phyloP scores from a whole-genome alignment of 805 yeast species.

The Trichomonascus vanleenenianus region DNA sequence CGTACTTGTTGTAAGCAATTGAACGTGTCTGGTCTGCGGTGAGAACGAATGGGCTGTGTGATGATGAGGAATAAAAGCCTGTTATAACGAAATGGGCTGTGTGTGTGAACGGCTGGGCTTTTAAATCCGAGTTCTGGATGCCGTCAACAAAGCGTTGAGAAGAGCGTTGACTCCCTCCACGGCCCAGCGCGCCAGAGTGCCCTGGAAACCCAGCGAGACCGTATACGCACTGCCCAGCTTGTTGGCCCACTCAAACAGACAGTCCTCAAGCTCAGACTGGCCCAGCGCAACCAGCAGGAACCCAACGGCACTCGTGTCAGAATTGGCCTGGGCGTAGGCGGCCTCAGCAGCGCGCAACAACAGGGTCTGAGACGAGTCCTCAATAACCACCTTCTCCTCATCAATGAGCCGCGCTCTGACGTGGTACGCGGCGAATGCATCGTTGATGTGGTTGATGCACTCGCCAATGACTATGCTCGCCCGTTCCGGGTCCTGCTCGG shows the following conservation, averaged over 20 bases:
- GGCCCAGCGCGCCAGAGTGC: conserved; percentile 24
- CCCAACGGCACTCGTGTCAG: conserved; percentile 14
- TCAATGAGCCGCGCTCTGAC: conserved; percentile 69
- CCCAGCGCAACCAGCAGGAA: conserved; percentile 20
- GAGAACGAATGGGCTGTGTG: no score
- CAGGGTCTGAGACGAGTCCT: conserved; percentile 48
- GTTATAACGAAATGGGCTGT: no score
- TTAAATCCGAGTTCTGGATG: neutral
- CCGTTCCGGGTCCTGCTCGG: conserved; percentile 47
- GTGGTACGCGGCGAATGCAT: conserved; percentile 50
- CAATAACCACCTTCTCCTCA: conserved; percentile 62
- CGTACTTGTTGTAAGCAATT: no score
- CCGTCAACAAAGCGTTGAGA: conserved; percentile 19
- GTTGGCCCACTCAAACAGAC: conserved; percentile 25
- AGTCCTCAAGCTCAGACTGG: conserved; percentile 24
- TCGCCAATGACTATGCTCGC: conserved; percentile 70
- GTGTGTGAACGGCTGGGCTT: no score
- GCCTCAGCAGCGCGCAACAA: conserved; percentile 39
- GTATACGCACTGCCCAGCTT: conserved; percentile 18
- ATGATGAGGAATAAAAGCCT: no score
- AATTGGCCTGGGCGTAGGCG: conserved; percentile 10
- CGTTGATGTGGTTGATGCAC: conserved; percentile 76
- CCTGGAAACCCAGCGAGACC: conserved; percentile 24
- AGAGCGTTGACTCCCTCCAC: conserved; percentile 29
- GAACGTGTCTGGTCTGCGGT: no score